Evolutionary conservation across 2,329 filamentous ascomycete species (phyloP).

Genomic region (Penicillium frequentans): DNA sequence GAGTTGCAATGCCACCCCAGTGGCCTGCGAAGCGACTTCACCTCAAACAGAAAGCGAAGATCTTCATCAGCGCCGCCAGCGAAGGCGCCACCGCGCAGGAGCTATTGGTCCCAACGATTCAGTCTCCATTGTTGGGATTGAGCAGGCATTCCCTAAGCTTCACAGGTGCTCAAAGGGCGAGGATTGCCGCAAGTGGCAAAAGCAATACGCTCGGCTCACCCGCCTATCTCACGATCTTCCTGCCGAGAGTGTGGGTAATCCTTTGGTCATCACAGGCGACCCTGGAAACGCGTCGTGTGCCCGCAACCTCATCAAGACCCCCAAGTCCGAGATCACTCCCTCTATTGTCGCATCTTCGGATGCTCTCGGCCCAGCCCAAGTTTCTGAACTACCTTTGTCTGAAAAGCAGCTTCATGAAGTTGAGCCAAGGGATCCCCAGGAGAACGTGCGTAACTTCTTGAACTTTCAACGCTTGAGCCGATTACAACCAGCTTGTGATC

Average conservation of each 20-base stretch:
- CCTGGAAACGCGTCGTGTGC: slow-evolving; percentile 72
- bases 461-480: slow-evolving; percentile 68
- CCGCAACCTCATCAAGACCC: slow-evolving; percentile 56
- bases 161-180: slow-evolving; percentile 86
- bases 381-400: slow-evolving; percentile 67
- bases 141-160: slow-evolving; percentile 82
- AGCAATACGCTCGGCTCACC: slow-evolving; percentile 74
- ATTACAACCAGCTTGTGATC: slow-evolving; percentile 43
- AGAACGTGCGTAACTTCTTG: slow-evolving; percentile 90
- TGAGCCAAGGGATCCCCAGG: slow-evolving; percentile 76
- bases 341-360: slow-evolving; percentile 92
- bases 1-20: background rate
- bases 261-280: too few relatives aligned
- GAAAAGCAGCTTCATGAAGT: slow-evolving; percentile 71
- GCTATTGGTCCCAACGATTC: slow-evolving; percentile 68
- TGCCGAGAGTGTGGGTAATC: too few relatives aligned
- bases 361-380: slow-evolving; percentile 69
- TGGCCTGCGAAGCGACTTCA: background rate
- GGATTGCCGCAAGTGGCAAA: slow-evolving; percentile 77
- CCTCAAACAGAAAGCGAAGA: background rate
- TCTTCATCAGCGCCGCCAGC: background rate
- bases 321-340: slow-evolving; percentile 72
- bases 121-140: slow-evolving; percentile 87
- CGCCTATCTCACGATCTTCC: slow-evolving; percentile 76
- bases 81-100: slow-evolving; percentile 14